Conservation (phyloP, 805 yeast species). For the Lipomyces mesembrius region DNA sequence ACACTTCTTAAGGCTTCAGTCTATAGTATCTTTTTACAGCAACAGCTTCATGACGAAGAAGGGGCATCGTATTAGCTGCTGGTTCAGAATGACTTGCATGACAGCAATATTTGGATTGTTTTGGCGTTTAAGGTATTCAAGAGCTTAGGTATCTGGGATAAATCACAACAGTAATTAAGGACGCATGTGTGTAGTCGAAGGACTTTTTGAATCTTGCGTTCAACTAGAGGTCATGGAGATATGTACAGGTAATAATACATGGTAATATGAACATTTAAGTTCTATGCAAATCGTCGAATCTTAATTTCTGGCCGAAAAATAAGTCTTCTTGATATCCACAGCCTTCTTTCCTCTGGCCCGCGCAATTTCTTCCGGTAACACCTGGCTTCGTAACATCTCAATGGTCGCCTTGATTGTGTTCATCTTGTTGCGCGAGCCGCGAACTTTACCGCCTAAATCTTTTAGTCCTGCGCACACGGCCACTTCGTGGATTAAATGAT, state of each 20-base stretch:
- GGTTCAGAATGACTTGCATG: constrained; percentile 1
- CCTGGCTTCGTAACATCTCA: constrained; percentile 82
- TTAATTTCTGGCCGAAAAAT: constrained; percentile 51
- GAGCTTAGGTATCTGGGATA: not conserved
- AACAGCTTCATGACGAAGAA: constrained; percentile 41
- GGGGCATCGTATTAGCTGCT: constrained; percentile 12
- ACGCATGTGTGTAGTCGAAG: not conserved
- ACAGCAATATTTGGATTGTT: not conserved
- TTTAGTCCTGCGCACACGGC: constrained; percentile 93
- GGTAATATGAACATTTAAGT: not conserved
- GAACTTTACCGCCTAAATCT: constrained; percentile 86
- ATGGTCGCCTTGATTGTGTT: constrained; percentile 88
- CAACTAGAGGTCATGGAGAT: constrained; percentile 5
- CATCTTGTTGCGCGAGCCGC: constrained; percentile 88
- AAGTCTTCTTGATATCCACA: constrained; percentile 88
- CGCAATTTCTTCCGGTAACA: constrained; percentile 84
- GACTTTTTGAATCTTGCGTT: not conserved
- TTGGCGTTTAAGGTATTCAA: not conserved
- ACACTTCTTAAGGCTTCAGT: constrained; percentile 73
- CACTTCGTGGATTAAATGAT: constrained; percentile 85
- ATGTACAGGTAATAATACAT: not conserved
- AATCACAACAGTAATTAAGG: not conserved
- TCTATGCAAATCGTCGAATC: constrained; percentile 40
- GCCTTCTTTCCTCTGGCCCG: constrained; percentile 91
- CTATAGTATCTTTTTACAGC: constrained; percentile 63